Base-by-base conservation (phyloP, 1,284 basidiomycete genomes). In the Ceratobasidium sp. region DNA sequence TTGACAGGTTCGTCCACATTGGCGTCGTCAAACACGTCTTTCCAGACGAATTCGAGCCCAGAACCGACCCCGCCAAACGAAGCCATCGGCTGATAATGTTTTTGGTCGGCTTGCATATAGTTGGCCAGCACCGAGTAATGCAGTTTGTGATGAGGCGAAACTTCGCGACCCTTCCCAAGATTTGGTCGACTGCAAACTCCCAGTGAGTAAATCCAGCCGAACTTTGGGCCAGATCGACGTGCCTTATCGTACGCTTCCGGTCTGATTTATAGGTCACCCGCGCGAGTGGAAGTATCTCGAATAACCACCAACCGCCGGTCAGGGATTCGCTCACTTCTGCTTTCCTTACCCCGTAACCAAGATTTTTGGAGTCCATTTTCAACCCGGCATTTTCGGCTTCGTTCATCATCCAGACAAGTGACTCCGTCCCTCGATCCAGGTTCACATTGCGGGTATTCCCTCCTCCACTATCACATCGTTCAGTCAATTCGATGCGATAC, bases 341-440 rank as follows among this genome's bases (percentile, higher is more conserved):
- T 5, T n/a, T 31, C 24, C 44, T 33, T 24, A 60, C 57, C 9
- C 57, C 57, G 17, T 44, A n/a, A 24, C 57, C 57, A 22, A 60
- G 57, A 17, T 60, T 60, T 31, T 19, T 60, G 6, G 57, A 60
- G 44, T 60, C 57, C n/a, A 60, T 19, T 24, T 14, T 44, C 22
- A 79, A 48, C 2, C 78, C 78, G 0, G 48, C 51, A 1, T 33
- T 27, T 0, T 36, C 53, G 1, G 78, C 79, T 65, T 79, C 79
- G 6, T 66, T 67, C n/a, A 60, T 64, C 79, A 79, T 79, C 79
- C 79, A 79, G 15, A 36, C 60, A 4, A 79, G 62, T 1, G 79
- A 51, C 24, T 76, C 59, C 6, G 22, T 36, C 2, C 56, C 36
- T 4, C 41, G 57, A 45, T 78, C 51, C 14, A 78, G 44, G 7